Base-by-base conservation (phyloP, 1,139 yeast species). In the Candida frijolesensis region DNA sequence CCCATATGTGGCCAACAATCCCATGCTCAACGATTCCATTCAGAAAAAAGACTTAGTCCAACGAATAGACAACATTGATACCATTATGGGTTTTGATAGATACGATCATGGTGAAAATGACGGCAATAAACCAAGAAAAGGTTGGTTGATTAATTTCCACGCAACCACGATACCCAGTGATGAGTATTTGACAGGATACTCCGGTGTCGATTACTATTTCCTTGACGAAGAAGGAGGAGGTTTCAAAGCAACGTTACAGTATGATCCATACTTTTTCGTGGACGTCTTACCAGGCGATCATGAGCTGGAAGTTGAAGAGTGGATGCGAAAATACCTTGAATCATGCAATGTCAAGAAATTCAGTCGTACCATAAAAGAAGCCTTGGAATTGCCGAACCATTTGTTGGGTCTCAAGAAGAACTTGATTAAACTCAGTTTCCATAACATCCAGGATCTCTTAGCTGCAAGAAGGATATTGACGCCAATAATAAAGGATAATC, bases 211-310 rank as follows among this genome's bases (percentile, higher is more conserved):
- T 62, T 91, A 88, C 67, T 95, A 95, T 65, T 95, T 95, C 59
- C 71, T 95, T n/a, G 98, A 94, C 64, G 97, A 90, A 61, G 97
- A 92, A 68, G 99, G 99, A 42, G 99, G 98, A 2, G 84, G 89
- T 37, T 95, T 95, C 74, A 94, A 92, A 65, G 85, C 92, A 2
- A 87, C 96, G 0, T 69, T 89, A 16, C 86, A 82, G 54, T 89
- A 82, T 64, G 94, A 90, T 62, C 99, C 99, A 0, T 95, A 95
- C 65, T 89, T 95, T 63, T 81, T 87, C 50, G 71, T 95, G n/a
- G 78, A 84, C 8, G 83, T 91, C 55, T 73, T 80, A 33, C 80
- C 82, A 2, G 77, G 76, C 48, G 96, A 89, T 57, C 76, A 85
- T 0, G 50, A 49, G 42, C 46, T 51, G 30, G 97, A 89, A 59